Percentiles rank a stretch among this genome's conserved stretches.
phyloP scores from a whole-genome alignment of 306 rosid genomes.

The Geum urbanum region DNA sequence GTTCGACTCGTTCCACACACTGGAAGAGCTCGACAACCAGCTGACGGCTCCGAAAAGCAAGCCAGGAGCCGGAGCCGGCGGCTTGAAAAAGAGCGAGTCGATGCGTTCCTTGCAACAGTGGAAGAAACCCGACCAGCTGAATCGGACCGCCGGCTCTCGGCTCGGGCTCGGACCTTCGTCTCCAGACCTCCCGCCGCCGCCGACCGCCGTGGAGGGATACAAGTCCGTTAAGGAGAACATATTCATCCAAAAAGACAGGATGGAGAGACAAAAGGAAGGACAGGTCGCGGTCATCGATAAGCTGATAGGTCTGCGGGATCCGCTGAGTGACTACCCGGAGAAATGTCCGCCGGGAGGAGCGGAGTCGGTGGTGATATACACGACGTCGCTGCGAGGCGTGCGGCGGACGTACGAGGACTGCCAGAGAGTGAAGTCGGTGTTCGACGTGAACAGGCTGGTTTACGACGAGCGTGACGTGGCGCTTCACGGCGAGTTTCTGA shows the following conservation, averaged over 20 bases:
- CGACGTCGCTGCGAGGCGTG: constrained; percentile 83
- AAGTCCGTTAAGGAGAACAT: constrained; percentile 56
- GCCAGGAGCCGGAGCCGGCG: background rate
- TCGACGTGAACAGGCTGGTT: constrained; percentile 57
- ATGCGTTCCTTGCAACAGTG: constrained; percentile 1
- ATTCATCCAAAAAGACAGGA: constrained; percentile 56
- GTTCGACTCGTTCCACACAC: constrained; percentile 76
- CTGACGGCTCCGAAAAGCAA: constrained; percentile 18
- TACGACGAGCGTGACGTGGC: constrained; percentile 92
- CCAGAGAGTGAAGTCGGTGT: constrained; percentile 43
- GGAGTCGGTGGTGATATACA: constrained; percentile 68
- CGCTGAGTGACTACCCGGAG: constrained; percentile 56
- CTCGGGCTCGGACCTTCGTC: too few species aligned
- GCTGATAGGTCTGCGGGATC: constrained; percentile 33
- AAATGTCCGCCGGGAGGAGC: constrained; percentile 70
- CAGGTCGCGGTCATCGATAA: constrained; percentile 30
- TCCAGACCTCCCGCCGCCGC: too few species aligned
- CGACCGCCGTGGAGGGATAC: background rate
- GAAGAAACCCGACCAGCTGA: background rate
- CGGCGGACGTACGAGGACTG: constrained; percentile 78
- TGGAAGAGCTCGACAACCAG: constrained; percentile 69
- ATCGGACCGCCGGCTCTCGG: constrained; percentile 6
- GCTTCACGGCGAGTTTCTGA: constrained; percentile 57
- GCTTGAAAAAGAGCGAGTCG: constrained; percentile 26
- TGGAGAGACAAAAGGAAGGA: constrained; percentile 65